Conservation (phyloP, 139 green algal genomes). For the Volvox reticuliferus region DNA sequence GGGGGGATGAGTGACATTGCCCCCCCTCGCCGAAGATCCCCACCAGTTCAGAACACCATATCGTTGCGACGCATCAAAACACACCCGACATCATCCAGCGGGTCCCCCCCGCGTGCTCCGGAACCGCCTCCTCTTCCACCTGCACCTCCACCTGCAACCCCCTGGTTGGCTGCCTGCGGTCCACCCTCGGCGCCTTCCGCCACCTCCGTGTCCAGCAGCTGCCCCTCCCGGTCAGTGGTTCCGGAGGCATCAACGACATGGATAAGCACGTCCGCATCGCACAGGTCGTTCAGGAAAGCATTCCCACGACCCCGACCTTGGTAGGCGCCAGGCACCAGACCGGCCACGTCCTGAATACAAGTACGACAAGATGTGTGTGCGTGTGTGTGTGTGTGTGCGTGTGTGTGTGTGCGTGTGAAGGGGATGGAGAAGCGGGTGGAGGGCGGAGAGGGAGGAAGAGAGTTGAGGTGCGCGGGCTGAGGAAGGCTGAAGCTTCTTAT, state of each 20-base stretch:
- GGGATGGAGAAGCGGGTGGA: neutral
- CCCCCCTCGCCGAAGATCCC: too few relatives aligned
- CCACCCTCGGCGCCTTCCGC: neutral
- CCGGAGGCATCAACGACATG: constrained; percentile 60
- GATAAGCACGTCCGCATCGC: constrained; percentile 67
- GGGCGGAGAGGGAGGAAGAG: neutral
- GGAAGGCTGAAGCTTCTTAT: too few relatives aligned
- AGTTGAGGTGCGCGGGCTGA: too few relatives aligned
- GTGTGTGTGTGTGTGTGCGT: neutral
- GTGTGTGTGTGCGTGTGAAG: neutral
- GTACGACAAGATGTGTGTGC: neutral
- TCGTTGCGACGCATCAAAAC: neutral
- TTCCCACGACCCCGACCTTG: constrained; percentile 69
- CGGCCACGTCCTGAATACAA: constrained; percentile 62
- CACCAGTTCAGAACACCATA: too few relatives aligned
- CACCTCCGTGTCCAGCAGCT: constrained; percentile 26
- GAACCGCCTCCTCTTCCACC: neutral
- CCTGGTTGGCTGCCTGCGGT: neutral
- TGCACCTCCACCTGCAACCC: constrained; percentile 6
- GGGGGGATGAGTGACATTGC: too few relatives aligned
- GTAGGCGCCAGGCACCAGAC: constrained; percentile 69
- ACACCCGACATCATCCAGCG: constrained; percentile 63
- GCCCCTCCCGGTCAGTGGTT: constrained; percentile 61
- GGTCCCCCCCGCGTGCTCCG: constrained; percentile 28
- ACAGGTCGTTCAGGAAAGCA: constrained; percentile 74